Percentiles rank a stretch among this genome's conserved stretches.
Conservation (phyloP, 2,329 filamentous ascomycete genomes). For the Didymellaceae sp. region DNA sequence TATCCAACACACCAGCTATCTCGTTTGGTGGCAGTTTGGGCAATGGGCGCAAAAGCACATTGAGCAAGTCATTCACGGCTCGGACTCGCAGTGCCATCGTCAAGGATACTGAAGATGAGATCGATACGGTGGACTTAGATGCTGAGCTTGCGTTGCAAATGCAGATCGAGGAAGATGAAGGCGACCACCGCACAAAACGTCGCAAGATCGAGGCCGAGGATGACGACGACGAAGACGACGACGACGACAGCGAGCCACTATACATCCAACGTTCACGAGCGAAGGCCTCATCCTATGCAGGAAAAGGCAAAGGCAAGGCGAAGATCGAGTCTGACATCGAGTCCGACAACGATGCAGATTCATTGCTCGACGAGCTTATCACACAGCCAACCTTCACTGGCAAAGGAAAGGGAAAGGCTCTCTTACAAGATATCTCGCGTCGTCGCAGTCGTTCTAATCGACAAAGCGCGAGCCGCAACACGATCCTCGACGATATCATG, state of each 20-base stretch:
- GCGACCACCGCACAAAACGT: constrained; percentile 49
- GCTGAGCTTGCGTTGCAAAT: constrained; percentile 63
- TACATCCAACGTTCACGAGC: constrained; percentile 2
- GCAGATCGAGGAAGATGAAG: constrained; percentile 62
- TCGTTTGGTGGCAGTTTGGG: constrained; percentile 35
- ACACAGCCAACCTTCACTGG: constrained; percentile 21
- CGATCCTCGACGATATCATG: constrained; percentile 27
- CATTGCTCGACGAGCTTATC: constrained; percentile 28
- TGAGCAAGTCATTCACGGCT: constrained; percentile 26
- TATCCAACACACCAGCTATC: constrained; percentile 60
- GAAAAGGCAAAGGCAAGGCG: constrained; percentile 38
- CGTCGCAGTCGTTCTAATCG: constrained; percentile 29
- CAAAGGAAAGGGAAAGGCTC: constrained; percentile 37
- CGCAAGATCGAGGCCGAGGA: constrained; percentile 35
- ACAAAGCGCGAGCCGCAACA: constrained; percentile 27
- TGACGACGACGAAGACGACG: constrained; percentile 38
- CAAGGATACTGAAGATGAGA: constrained; percentile 38
- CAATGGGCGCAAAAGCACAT: constrained; percentile 34
- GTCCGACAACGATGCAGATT: constrained; percentile 16
- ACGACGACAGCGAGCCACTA: constrained; percentile 20
- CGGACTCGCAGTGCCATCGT: constrained; percentile 30
- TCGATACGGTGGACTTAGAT: constrained; percentile 51
- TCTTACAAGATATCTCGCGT: constrained; percentile 7
- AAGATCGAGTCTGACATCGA: constrained; percentile 14
- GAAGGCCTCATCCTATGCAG: constrained; percentile 21